phyloP scores from a whole-genome alignment of 108 stramenopile species.

The Nannochloropsis granulata region DNA sequence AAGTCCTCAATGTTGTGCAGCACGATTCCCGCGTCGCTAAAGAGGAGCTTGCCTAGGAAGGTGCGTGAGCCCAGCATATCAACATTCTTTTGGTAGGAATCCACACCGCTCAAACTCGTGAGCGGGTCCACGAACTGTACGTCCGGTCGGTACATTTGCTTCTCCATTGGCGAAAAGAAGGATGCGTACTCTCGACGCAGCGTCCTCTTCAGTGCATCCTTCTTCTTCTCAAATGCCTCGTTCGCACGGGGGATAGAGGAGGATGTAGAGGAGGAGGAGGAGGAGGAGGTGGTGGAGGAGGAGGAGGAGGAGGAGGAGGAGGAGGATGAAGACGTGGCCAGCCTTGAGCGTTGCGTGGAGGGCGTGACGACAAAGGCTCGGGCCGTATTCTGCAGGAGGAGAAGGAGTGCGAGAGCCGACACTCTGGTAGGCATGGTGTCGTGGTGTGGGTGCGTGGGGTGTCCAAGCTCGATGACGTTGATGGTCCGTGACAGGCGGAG shows the following conservation, averaged over 20 bases:
- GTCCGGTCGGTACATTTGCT: conserved; percentile 52
- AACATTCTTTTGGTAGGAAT: conserved; percentile 67
- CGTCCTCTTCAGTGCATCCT: background rate
- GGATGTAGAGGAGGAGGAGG: background rate
- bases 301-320: background rate
- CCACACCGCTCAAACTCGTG: conserved; percentile 51
- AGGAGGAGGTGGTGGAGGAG: background rate
- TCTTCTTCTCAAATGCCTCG: background rate
- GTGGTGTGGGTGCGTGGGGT: too few relatives aligned
- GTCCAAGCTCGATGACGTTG: too few relatives aligned
- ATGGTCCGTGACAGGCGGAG: too few relatives aligned
- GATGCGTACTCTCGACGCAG: conserved; percentile 65
- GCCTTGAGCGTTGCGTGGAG: too few relatives aligned
- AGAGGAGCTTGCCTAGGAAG: conserved; percentile 58
- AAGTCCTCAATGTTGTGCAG: conserved; percentile 57
- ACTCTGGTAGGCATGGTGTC: too few relatives aligned
- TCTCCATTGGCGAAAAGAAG: conserved; percentile 79
- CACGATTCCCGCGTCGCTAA: conserved; percentile 68
- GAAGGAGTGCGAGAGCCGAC: too few relatives aligned
- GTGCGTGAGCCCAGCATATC: conserved; percentile 80
- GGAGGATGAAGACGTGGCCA: background rate
- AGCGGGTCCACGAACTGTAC: conserved; percentile 64
- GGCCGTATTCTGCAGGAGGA: too few relatives aligned
- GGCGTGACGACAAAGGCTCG: too few relatives aligned
- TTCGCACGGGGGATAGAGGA: background rate